Conservation (phyloP, 2,329 filamentous ascomycete species). For the Hymenoscyphus scutula region DNA sequence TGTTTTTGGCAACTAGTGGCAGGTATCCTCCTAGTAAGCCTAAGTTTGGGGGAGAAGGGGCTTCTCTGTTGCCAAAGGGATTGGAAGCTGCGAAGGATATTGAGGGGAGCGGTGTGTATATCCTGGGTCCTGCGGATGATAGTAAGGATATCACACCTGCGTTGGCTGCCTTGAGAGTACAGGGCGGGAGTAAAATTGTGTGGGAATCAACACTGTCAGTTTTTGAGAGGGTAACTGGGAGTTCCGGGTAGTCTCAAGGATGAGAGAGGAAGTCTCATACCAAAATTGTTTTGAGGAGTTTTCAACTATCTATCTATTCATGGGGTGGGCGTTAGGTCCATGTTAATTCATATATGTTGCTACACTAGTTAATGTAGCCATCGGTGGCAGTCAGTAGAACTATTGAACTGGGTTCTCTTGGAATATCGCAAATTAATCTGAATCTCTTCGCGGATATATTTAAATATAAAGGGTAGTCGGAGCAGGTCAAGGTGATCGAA, state of each 20-base stretch:
- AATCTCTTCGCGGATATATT: no score
- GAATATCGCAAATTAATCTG: no score
- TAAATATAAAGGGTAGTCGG: no score
- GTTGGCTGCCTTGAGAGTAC: constrained; percentile 30
- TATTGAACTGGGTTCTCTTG: no score
- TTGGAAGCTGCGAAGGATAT: constrained; percentile 34
- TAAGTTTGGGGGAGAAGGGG: constrained; percentile 23
- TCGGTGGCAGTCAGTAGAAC: no score
- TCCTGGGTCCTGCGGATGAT: constrained; percentile 38
- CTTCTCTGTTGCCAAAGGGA: constrained; percentile 20
- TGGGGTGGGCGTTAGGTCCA: no score
- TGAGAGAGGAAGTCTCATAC: neutral
- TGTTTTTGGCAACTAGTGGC: constrained; percentile 40
- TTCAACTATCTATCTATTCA: no score
- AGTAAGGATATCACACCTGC: constrained; percentile 29
- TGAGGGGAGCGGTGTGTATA: constrained; percentile 41
- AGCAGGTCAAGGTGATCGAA: no score
- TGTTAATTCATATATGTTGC: no score
- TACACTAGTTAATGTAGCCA: no score
- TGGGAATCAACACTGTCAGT: constrained; percentile 40
- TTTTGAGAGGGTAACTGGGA: constrained; percentile 35
- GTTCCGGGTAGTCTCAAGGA: neutral
- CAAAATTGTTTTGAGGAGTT: no score
- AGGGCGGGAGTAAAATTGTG: constrained; percentile 36
- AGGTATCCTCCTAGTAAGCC: constrained; percentile 32